Conservation (phyloP, 441 rosid genomes). For the Sinapis alba region DNA sequence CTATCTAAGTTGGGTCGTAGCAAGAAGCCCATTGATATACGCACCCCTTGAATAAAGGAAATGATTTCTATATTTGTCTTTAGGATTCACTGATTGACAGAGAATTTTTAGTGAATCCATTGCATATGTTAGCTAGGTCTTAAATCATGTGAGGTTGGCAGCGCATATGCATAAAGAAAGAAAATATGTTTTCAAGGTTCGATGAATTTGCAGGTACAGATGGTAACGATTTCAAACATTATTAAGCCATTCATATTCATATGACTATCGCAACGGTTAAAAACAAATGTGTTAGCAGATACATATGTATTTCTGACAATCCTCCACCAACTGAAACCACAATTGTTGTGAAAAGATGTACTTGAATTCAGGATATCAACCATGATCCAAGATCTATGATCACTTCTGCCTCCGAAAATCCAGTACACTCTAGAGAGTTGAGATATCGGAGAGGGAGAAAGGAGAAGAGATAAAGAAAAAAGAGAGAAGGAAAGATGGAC, state of each 20-base stretch:
- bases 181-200: background rate
- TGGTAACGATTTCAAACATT: background rate
- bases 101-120: background rate
- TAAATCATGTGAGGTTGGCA: background rate
- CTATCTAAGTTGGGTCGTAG: background rate
- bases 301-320: background rate
- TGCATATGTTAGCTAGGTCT: background rate
- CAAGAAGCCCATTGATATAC: no score
- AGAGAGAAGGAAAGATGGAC: no score
- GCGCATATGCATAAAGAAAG: background rate
- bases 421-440: no score
- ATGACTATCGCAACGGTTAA: background rate
- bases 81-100: background rate
- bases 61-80: background rate
- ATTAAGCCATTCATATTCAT: background rate
- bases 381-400: background rate
- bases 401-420: no score
- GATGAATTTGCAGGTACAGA: background rate
- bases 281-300: background rate
- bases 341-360: background rate
- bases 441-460: no score
- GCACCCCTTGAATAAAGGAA: background rate
- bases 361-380: background rate
- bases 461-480: no score
- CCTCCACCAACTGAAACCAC: background rate